A percentile compares a stretch with the other conserved stretches of the same genome.
These are phyloP conservation scores for Exsudoporus frostii DNA, from an alignment of 768 basidiomycete species.

Conservation along the genomic window DNA sequence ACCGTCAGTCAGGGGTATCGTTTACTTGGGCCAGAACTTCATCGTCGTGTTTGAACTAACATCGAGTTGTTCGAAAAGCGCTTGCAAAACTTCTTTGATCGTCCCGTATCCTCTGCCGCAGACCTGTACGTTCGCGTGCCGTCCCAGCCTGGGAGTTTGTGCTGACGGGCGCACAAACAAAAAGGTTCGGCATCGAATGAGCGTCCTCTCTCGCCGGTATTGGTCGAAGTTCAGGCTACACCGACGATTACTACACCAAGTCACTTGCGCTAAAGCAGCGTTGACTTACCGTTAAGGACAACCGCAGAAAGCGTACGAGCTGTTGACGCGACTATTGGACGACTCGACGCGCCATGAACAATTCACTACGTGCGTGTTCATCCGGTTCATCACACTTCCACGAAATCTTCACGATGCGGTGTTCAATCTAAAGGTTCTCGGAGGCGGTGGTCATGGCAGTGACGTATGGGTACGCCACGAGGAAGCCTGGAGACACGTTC, in stretches of 20 bases:
- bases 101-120: background rate
- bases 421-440: background rate
- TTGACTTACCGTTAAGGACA: slow-evolving; percentile 16
- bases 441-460: slow-evolving; percentile 12
- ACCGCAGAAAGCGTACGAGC: slow-evolving; percentile 8
- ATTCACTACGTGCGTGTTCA: slow-evolving; percentile 10
- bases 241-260: slow-evolving; percentile 19
- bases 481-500: background rate
- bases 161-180: background rate
- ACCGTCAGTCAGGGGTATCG: too few species aligned
- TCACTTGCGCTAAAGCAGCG: slow-evolving; percentile 11
- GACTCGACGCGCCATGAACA: slow-evolving; percentile 9
- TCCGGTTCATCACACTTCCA: background rate
- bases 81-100: slow-evolving; percentile 47
- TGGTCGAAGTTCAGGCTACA: slow-evolving; percentile 23
- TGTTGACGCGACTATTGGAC: slow-evolving; percentile 5
- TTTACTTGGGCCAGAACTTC: too few species aligned
- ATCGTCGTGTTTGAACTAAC: too few species aligned
- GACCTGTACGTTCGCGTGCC: slow-evolving; percentile 4
- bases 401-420: background rate
- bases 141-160: background rate
- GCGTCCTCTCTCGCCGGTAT: slow-evolving; percentile 14
- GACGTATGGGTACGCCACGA: slow-evolving; percentile 15
- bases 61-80: slow-evolving; percentile 51
- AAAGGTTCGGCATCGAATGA: slow-evolving; percentile 23